These are phyloP conservation scores for Lodderomyces metapsilosis DNA, from an alignment of 1,139 yeast species.

Conservation along the genomic window DNA sequence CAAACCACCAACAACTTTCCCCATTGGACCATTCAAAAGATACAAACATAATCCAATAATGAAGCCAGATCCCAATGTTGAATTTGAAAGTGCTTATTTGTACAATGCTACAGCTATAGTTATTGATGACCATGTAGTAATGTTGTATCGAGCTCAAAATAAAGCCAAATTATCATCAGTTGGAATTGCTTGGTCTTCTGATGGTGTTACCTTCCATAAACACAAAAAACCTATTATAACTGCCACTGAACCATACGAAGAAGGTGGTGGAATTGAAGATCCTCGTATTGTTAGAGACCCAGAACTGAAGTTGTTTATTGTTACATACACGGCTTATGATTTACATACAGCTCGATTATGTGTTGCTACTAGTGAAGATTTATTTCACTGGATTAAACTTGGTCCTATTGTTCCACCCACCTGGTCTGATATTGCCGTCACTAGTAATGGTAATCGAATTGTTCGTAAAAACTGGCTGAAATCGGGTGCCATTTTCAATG, in stretches of 20 bases:
- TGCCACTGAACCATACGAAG: conserved; percentile 43
- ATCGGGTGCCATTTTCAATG: conserved; percentile 44
- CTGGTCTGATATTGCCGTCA: conserved; percentile 36
- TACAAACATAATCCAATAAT: conserved; percentile 40
- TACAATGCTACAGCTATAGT: conserved; percentile 49
- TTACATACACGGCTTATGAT: conserved; percentile 47
- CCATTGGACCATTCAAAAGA: conserved; percentile 43
- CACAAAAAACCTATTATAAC: conserved; percentile 32
- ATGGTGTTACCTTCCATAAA: conserved; percentile 35
- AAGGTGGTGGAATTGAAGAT: conserved; percentile 46
- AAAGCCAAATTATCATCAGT: conserved; percentile 32
- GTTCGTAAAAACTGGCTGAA: conserved; percentile 43
- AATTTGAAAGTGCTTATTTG: conserved; percentile 41
- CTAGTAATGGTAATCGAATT: conserved; percentile 22
- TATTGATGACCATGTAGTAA: conserved; percentile 35
- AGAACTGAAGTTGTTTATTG: conserved; percentile 30
- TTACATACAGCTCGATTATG: conserved; percentile 36
- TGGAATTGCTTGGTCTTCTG: conserved; percentile 44
- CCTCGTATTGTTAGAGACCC: conserved; percentile 46
- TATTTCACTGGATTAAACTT: conserved; percentile 40
- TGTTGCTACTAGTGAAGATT: conserved; percentile 40
- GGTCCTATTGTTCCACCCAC: conserved; percentile 34
- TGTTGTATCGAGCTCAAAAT: conserved; percentile 45
- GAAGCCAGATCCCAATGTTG: conserved; percentile 37
- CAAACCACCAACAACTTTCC: conserved; percentile 36